Evolutionary conservation across 768 basidiomycete genomes (phyloP).

Genomic region (Pleurotus pulmonarius): DNA sequence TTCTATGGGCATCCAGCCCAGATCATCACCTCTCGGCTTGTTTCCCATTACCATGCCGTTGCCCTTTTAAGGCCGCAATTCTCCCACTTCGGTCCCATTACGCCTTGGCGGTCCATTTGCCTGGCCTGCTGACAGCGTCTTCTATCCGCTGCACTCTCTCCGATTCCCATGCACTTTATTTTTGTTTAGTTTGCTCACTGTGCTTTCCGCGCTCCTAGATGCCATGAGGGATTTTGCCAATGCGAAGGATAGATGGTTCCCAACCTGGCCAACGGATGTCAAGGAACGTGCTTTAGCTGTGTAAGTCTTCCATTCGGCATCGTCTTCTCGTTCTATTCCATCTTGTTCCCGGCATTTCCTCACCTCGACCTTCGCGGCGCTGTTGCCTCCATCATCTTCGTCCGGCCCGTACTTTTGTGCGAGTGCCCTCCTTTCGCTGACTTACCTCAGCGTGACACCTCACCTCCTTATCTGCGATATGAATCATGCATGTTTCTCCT

Average conservation of each 20-base stretch:
- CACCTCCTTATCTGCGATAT: too few relatives aligned
- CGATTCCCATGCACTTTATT: neutral
- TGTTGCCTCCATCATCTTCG: neutral
- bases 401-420: too few relatives aligned
- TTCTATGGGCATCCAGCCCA: too few relatives aligned
- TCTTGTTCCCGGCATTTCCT: neutral
- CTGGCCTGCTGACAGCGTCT: neutral
- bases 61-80: too few relatives aligned
- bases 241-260: conserved; percentile 58
- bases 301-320: conserved; percentile 31
- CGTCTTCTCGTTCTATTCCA: neutral
- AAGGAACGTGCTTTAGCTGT: conserved; percentile 68
- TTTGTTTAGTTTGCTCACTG: too few relatives aligned
- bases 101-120: too few relatives aligned
- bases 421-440: too few relatives aligned
- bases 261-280: conserved; percentile 67
- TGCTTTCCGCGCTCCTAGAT: conserved; percentile 25
- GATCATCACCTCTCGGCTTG: too few relatives aligned
- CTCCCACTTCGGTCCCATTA: too few relatives aligned
- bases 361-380: neutral
- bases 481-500: too few relatives aligned
- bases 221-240: conserved; percentile 65
- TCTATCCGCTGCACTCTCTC: neutral
- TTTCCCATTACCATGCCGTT: too few relatives aligned
- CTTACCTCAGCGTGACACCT: too few relatives aligned